Evolutionary conservation across 371 early-diverging fungal species (phyloP), one percentile per base, ranked within the genome.

Genomic region (Apophysomyces variabilis): DNA sequence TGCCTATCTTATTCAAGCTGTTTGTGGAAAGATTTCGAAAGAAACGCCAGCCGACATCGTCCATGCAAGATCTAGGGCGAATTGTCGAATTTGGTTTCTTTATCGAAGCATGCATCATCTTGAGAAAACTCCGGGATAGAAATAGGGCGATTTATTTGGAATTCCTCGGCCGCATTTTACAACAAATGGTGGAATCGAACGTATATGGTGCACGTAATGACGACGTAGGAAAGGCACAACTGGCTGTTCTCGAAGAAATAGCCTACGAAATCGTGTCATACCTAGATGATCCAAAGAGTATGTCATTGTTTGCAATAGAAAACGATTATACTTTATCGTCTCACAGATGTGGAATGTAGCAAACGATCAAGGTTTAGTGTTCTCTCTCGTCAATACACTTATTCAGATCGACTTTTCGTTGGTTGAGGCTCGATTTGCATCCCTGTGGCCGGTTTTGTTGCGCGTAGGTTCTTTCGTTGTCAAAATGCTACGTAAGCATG

Each of bases 401-500:
- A 57, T 87, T 35, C 84, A 85, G 47, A 82, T 82, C 12, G 79
- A 82, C 35, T 63, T 76, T 26, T 65, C 71, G 0, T 56, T 82
- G 12, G 66, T 82, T 43, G 83, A 82, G 66, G 35, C 62, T 35
- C 71, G 74, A 26, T 69, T 79, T 44, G 16, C 64, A 7, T 13
- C 56, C 2, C 44, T 82, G 26, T 82, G 83, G 83, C 83, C 79
- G 5, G 45, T 57, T 11, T 32, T 82, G 57, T 26, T 82, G 16
- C 62, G 77, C 41, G 80, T 78, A 74, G 74, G 72, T 66, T 9
- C 11, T 45, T 14, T 26, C 32, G 3, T 26, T n/a, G 57, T 16
- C 1, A 7, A 38, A 1, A 13, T 45, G 3, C 8, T 4, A 67
- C 14, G 44, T 32, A 12, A 21, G 1, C 4, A 38, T 16, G 13